Percentiles rank a stretch among this genome's conserved stretches.
Evolutionary conservation across 208 protist species (phyloP).

Genomic region (Leishmania gerbilli): DNA sequence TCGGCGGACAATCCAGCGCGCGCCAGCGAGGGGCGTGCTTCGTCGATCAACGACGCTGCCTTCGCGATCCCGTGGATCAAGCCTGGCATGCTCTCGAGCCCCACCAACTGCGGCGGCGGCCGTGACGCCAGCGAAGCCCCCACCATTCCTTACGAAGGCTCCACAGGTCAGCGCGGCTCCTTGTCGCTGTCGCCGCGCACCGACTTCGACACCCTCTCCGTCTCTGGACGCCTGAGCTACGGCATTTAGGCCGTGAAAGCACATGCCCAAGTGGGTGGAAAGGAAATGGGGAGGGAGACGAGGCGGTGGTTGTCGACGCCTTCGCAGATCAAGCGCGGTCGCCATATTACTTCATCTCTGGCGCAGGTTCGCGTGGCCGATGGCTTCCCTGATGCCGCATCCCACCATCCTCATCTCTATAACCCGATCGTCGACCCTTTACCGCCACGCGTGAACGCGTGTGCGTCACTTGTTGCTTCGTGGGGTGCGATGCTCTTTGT

Average conservation of each 20-base stretch:
- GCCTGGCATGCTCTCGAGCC: conserved; percentile 23
- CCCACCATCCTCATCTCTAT: not conserved
- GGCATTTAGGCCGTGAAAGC: conserved; percentile 6
- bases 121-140: conserved; percentile 35
- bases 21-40: not conserved
- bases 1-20: conserved; percentile 14
- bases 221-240: conserved; percentile 27
- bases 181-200: conserved; percentile 31
- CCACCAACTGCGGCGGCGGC: conserved; percentile 29
- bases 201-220: conserved; percentile 24
- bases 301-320: not conserved
- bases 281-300: not conserved
- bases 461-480: not conserved
- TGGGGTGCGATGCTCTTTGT: not conserved
- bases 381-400: not conserved
- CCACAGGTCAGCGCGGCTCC: conserved; percentile 26
- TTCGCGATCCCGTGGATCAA: conserved; percentile 28
- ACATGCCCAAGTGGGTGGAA: not conserved
- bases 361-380: not conserved
- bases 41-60: conserved; percentile 7
- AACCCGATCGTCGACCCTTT: not conserved
- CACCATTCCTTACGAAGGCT: conserved; percentile 36
- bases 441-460: too few relatives aligned
- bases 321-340: not conserved
- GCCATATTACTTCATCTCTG: not conserved